Evolutionary conservation across 78 protist species (phyloP), one percentile per base, ranked within the genome.

Genomic region (Tieghemostelium lacteum): DNA sequence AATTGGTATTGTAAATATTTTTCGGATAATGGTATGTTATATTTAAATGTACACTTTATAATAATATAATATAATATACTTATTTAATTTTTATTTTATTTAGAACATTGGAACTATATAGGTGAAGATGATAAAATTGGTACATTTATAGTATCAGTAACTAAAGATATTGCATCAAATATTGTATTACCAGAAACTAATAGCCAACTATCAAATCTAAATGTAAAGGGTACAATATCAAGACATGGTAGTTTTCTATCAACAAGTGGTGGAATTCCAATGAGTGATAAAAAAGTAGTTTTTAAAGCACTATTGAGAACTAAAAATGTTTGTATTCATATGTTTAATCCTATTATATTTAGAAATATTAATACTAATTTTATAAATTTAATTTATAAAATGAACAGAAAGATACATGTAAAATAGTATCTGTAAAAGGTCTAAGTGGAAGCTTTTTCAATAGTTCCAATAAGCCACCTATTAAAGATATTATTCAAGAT

Each of bases 1-100:
- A 69, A 71, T 42, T 83, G 89, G 89, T 83, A 83, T 58, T 61
- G 69, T 73, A 83, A 83, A 45, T 73, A 83, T 45, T 83, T 69
- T 62, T 65, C 26, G 26, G 57, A 17, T 3, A 34, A 40, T 22
- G 89, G n/a, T n/a, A n/a, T n/a, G n/a, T n/a, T n/a, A n/a, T n/a
- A n/a, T n/a, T n/a, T n/a, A n/a, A n/a, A n/a, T n/a, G n/a, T n/a
- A n/a, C n/a, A n/a, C n/a, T n/a, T n/a, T n/a, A n/a, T n/a, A n/a
- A n/a, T n/a, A n/a, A n/a, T n/a, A n/a, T n/a, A n/a, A n/a, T n/a
- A n/a, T n/a, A n/a, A n/a, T n/a, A n/a, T n/a, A n/a, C n/a, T n/a
- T n/a, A n/a, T n/a, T n/a, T n/a, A n/a, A n/a, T n/a, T n/a, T n/a
- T n/a, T n/a, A n/a, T n/a, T n/a, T n/a, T n/a, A n/a, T n/a, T n/a